These are phyloP conservation scores for Graphium sp. DNA, from an alignment of 2,329 filamentous ascomycete genomes.

Conservation along the genomic window DNA sequence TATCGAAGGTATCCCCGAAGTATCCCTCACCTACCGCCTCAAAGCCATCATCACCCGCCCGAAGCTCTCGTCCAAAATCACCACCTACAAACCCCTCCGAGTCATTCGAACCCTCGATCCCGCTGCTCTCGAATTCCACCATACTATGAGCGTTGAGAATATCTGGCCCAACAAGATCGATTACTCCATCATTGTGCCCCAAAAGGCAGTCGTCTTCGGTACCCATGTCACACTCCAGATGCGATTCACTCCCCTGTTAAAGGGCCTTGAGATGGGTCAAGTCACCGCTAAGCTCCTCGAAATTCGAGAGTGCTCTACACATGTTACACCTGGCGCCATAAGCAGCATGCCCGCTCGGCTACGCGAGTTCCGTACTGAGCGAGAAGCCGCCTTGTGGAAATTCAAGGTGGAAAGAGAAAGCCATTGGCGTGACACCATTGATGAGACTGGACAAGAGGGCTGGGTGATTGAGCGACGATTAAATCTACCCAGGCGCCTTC, in stretches of 20 bases:
- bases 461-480: conserved; percentile 43
- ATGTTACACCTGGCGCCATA: conserved; percentile 21
- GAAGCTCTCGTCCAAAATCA: conserved; percentile 76
- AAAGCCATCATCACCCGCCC: conserved; percentile 79
- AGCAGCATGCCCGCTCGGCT: no score
- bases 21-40: conserved; percentile 76
- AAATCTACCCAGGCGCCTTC: conserved; percentile 66
- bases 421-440: conserved; percentile 53
- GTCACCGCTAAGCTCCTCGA: conserved; percentile 72
- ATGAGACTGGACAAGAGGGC: conserved; percentile 49
- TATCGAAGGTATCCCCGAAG: conserved; percentile 74
- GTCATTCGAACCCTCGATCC: conserved; percentile 65
- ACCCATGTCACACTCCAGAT: conserved; percentile 75
- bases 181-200: conserved; percentile 84
- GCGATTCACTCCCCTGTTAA: conserved; percentile 72
- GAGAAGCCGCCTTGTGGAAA: conserved; percentile 44
- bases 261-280: conserved; percentile 73
- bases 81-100: conserved; percentile 61
- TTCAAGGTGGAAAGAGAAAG: conserved; percentile 37
- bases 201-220: conserved; percentile 87
- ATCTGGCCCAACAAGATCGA: conserved; percentile 97
- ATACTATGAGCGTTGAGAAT: conserved; percentile 92
- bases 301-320: conserved; percentile 48
- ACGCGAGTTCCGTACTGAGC: conserved; percentile 44
- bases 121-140: conserved; percentile 58